These are phyloP conservation scores for Candida nemodendra DNA, from an alignment of 805 yeast species.

Conservation along the genomic window DNA sequence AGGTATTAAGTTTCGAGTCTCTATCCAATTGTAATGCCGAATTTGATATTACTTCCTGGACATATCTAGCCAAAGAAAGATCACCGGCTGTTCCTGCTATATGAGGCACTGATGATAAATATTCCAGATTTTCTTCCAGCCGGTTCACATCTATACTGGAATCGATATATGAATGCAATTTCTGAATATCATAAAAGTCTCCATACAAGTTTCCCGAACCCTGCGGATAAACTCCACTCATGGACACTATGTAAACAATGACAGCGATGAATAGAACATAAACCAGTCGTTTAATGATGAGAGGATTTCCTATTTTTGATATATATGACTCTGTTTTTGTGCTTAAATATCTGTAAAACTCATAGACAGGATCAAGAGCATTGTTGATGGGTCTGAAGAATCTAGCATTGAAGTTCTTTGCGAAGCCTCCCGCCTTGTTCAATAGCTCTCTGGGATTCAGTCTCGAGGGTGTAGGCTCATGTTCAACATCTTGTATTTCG, in stretches of 20 bases:
- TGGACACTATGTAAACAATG: slow-evolving; percentile 55
- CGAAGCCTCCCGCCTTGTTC: slow-evolving; percentile 40
- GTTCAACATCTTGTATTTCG: slow-evolving; percentile 43
- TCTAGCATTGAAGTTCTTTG: slow-evolving; percentile 35
- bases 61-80: slow-evolving; percentile 62
- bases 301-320: slow-evolving; percentile 76
- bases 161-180: slow-evolving; percentile 48
- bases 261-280: slow-evolving; percentile 67
- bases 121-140: slow-evolving; percentile 66
- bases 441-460: slow-evolving; percentile 25
- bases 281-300: slow-evolving; percentile 72
- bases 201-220: slow-evolving; percentile 43
- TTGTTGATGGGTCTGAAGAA: slow-evolving; percentile 43
- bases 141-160: slow-evolving; percentile 52
- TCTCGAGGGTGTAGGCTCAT: slow-evolving; percentile 4
- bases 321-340: slow-evolving; percentile 55
- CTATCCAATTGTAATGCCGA: slow-evolving; percentile 56
- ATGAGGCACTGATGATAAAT: slow-evolving; percentile 79
- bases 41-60: slow-evolving; percentile 55
- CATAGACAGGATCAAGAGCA: slow-evolving; percentile 52
- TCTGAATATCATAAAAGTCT: slow-evolving; percentile 59
- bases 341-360: slow-evolving; percentile 41
- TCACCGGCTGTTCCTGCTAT: slow-evolving; percentile 89
- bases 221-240: slow-evolving; percentile 54
- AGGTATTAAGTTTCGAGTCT: slow-evolving; percentile 50